Conservation (phyloP, 805 yeast species). For the Komagataella pseudopastoris region DNA sequence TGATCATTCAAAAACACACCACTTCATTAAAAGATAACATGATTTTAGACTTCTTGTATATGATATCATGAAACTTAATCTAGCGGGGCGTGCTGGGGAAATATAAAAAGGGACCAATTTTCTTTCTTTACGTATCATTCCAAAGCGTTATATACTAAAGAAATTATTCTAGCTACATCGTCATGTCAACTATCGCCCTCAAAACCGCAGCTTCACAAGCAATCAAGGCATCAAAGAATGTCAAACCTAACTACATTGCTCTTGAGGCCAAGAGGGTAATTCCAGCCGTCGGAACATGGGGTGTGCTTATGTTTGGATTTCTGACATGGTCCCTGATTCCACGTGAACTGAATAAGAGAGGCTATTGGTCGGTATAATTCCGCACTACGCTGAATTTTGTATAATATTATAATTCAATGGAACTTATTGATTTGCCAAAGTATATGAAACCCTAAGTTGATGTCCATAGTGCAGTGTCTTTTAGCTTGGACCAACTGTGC, state of each 20-base stretch:
- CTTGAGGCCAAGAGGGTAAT: conserved; percentile 12
- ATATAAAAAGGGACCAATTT: neutral
- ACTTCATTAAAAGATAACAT: neutral
- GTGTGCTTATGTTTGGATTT: conserved; percentile 10
- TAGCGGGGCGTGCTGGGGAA: neutral
- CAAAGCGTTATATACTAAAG: too few species aligned
- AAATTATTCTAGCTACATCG: neutral
- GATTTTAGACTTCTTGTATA: neutral
- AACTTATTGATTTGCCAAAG: neutral
- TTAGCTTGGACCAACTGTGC: too few species aligned
- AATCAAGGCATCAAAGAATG: conserved; percentile 9
- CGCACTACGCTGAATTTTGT: neutral
- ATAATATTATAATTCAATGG: neutral
- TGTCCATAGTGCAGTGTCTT: too few species aligned
- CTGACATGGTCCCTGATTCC: conserved; percentile 16
- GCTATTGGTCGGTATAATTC: conserved; percentile 13
- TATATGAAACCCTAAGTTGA: too few species aligned
- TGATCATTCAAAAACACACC: neutral
- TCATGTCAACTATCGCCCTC: neutral
- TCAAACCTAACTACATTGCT: conserved; percentile 19
- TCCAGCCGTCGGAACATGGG: conserved; percentile 16
- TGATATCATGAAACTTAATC: too few species aligned
- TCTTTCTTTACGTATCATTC: neutral
- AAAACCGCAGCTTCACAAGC: conserved; percentile 6
- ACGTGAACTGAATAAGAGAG: conserved; percentile 10